Percentiles rank a stretch among this genome's conserved stretches.
Conservation (phyloP, 495 filamentous ascomycete species). For the Parathielavia appendiculata region DNA sequence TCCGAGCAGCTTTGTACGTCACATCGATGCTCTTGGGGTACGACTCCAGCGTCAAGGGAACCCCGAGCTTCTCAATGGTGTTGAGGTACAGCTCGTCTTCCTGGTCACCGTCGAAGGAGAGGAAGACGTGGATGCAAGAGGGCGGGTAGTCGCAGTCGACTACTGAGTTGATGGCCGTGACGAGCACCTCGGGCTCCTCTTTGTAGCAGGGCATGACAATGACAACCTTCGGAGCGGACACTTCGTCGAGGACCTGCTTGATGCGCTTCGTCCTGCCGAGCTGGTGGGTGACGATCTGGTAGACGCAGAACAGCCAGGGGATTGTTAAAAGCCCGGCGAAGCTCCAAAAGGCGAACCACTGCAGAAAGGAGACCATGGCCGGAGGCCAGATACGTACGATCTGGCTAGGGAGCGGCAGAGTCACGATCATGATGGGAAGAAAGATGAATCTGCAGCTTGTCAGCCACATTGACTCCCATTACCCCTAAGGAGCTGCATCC, state of each 20-base stretch:
- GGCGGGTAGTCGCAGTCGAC: constrained; percentile 94
- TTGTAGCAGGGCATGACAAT: constrained; percentile 98
- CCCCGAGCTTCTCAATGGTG: constrained; percentile 81
- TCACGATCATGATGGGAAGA: constrained; percentile 91
- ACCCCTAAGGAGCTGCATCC: constrained; percentile 9
- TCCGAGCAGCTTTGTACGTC: constrained; percentile 69
- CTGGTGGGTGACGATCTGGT: constrained; percentile 78
- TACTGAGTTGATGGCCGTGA: constrained; percentile 86
- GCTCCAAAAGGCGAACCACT: constrained; percentile 97
- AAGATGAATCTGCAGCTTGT: constrained; percentile 64
- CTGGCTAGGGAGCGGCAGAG: constrained; percentile 72
- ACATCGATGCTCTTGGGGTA: constrained; percentile 93
- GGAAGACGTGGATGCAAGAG: constrained; percentile 89
- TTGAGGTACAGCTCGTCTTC: constrained; percentile 86
- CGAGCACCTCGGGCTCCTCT: constrained; percentile 77
- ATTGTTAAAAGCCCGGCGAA: constrained; percentile 79
- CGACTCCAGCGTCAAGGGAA: constrained; percentile 66
- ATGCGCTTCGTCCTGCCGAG: constrained; percentile 76
- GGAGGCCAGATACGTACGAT: constrained; percentile 66
- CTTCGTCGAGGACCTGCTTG: constrained; percentile 78
- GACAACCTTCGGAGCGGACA: constrained; percentile 86
- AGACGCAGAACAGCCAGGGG: constrained; percentile 91
- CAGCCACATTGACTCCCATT: background rate
- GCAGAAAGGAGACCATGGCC: constrained; percentile 61
- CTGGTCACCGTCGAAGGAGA: constrained; percentile 89